Evolutionary conservation across 2,329 filamentous ascomycete genomes (phyloP).

Genomic region (Botryotinia narcissicola): DNA sequence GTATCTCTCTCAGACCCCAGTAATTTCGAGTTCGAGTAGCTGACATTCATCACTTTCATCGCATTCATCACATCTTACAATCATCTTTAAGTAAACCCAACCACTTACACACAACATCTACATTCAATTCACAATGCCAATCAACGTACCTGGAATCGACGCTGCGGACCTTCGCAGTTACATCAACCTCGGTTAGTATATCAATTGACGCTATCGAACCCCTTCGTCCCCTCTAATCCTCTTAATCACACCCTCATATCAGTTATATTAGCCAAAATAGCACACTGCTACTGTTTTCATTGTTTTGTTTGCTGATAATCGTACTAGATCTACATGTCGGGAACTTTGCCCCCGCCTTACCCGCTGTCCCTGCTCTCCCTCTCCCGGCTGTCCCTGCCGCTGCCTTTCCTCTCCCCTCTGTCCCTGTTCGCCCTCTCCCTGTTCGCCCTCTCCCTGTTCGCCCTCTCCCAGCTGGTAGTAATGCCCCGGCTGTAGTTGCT

Average conservation of each 20-base stretch:
- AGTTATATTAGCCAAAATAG: not conserved
- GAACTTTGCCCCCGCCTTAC: too few relatives aligned
- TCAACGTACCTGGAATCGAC: not conserved
- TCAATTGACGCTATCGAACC: not conserved
- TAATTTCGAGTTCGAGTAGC: not conserved
- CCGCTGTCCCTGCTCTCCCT: not conserved
- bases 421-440: fast-evolving
- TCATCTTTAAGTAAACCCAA: not conserved
- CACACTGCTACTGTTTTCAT: not conserved
- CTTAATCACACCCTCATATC: not conserved
- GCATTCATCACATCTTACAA: not conserved
- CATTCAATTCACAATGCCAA: not conserved
- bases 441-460: not conserved
- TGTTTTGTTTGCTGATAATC: not conserved
- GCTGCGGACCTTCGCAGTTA: not conserved
- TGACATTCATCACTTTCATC: not conserved
- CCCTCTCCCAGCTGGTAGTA: not conserved
- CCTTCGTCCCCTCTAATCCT: too few relatives aligned
- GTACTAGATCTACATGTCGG: not conserved
- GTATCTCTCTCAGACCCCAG: not conserved
- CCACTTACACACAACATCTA: not conserved
- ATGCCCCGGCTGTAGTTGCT: not conserved
- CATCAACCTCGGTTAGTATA: not conserved
- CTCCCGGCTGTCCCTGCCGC: not conserved
- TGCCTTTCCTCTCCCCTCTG: too few relatives aligned